Evolutionary conservation across 345 rosid genomes (phyloP), one percentile per base, ranked within the genome.

Genomic region (Cardamine resedifolia): DNA sequence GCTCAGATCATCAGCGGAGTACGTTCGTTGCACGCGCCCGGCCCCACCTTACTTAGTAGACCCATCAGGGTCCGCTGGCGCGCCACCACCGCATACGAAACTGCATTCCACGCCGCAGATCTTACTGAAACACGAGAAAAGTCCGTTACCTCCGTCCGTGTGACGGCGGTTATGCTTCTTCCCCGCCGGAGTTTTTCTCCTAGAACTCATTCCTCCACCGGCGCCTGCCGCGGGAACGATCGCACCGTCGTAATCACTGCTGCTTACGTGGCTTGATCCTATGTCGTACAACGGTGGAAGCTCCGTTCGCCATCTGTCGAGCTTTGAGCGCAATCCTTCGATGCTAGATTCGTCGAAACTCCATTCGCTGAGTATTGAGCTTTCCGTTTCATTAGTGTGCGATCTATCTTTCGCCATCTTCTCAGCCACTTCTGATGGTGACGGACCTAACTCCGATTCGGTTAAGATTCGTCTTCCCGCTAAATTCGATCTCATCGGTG

Each of bases 381-480:
- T 85, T 66, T 87, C 97, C 0, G 65, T 61, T 3, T 84, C 96
- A 6, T 48, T 44, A 0, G 20, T 28, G 15, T 69, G 64, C 2
- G 74, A 31, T 74, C 56, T 64, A 48, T 79, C 79, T 26, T 66
- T 85, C 2, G 85, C 84, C 69, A 84, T 63, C 0, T 61, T 80
- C 5, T 83, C 91, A 3, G 95, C 97, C 43, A 95, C 88, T 77
- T 88, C 97, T 5, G 97, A 95, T 2, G 97, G 83, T 0, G 96
- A 91, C 0, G 97, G 97, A 7, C 89, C 99, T 60, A 89, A 43
- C 41, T 95, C 96, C 0, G 96, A 88, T 31, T 86, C 87, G 0
- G 91, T 88, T 64, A 85, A 52, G 2, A 78, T n/a, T n/a, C 53
- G 48, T 26, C 68, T 47, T 14, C 75, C 77, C 0, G 64, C 78